Evolutionary conservation across 202 grass and related monocot species (phyloP).

Genomic region (Panicum hallii): DNA sequence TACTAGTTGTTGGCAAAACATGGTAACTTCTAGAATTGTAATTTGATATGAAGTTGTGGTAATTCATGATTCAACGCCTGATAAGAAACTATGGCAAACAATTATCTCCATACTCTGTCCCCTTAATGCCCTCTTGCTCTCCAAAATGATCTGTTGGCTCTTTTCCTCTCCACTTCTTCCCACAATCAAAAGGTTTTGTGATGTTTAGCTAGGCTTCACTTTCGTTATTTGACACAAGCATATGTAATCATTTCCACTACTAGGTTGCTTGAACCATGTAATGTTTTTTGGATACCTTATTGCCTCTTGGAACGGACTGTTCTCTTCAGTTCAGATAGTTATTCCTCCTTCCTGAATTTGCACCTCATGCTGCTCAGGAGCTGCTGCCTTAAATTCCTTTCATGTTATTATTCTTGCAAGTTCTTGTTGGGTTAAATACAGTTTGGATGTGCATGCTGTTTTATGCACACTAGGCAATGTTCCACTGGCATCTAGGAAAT

Average conservation of each 20-base stretch:
- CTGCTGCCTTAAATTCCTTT: neutral
- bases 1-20: conserved; percentile 19
- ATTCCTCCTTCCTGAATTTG: neutral
- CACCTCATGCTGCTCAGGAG: conserved; percentile 1
- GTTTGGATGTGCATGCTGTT: neutral
- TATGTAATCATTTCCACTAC: neutral
- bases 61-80: conserved; percentile 1
- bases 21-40: neutral
- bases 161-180: neutral
- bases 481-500: neutral
- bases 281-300: neutral
- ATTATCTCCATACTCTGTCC: neutral
- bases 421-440: conserved; percentile 1
- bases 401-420: neutral
- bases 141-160: neutral
- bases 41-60: neutral
- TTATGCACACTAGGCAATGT: neutral
- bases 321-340: neutral
- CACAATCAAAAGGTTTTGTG: neutral
- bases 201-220: conserved; percentile 1
- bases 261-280: neutral
- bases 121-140: neutral
- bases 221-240: neutral
- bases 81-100: neutral
- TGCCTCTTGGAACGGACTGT: neutral